Evolutionary conservation across 2,329 filamentous ascomycete species (phyloP).

Genomic region (Phyllosticta paracitricarpa): DNA sequence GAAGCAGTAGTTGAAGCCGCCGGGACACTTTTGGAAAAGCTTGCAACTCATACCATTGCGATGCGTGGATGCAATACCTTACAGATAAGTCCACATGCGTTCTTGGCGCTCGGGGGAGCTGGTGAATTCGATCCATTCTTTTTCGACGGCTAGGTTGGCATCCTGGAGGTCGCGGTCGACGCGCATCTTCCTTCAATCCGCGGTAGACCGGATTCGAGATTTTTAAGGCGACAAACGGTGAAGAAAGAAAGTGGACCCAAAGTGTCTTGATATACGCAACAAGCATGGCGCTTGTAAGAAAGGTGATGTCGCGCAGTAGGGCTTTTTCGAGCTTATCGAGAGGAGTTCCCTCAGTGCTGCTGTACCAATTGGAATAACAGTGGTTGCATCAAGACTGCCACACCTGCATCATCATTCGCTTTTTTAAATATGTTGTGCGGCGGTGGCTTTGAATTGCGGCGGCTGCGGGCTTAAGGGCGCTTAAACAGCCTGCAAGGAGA

Average conservation of each 20-base stretch:
- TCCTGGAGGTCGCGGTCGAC: background rate
- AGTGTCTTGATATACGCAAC: too few species aligned
- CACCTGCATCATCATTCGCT: too few species aligned
- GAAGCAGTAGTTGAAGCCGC: background rate
- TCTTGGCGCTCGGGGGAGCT: background rate
- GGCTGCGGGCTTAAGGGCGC: too few species aligned
- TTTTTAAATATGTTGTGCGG: too few species aligned
- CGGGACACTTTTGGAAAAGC: background rate
- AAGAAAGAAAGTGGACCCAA: background rate
- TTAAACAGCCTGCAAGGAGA: background rate
- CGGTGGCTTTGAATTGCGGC: too few species aligned
- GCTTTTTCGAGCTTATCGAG: too few species aligned
- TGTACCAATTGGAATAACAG: too few species aligned
- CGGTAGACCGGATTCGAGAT: background rate
- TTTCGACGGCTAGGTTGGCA: background rate
- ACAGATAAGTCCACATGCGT: background rate
- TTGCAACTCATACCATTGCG: background rate
- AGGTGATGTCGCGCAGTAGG: too few species aligned
- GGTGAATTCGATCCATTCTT: background rate
- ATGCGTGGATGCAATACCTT: background rate
- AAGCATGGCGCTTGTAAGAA: too few species aligned
- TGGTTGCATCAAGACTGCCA: too few species aligned
- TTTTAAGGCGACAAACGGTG: background rate
- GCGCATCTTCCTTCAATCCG: background rate
- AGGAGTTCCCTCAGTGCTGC: too few species aligned